These are phyloP conservation scores for Globisporangium spinosum DNA, from an alignment of 352 stramenopile species.

Conservation along the genomic window DNA sequence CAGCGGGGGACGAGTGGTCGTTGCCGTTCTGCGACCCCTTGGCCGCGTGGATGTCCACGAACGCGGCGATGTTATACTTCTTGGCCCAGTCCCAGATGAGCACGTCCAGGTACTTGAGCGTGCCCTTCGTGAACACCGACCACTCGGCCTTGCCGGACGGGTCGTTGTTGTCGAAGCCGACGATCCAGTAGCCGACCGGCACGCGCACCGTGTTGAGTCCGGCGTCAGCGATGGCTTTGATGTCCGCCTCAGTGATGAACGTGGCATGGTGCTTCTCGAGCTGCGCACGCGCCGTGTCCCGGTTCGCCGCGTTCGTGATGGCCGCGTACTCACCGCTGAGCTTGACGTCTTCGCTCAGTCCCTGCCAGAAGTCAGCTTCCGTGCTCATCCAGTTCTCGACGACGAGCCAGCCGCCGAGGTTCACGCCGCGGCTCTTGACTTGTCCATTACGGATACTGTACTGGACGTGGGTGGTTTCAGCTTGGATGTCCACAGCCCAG, in stretches of 20 bases:
- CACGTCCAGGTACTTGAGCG: constrained; percentile 46
- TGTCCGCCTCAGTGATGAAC: constrained; percentile 73
- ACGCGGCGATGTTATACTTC: constrained; percentile 49
- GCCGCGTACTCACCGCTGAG: constrained; percentile 55
- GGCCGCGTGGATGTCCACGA: constrained; percentile 56
- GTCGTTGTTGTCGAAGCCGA: constrained; percentile 58
- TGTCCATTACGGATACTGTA: constrained; percentile 52
- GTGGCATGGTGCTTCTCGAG: constrained; percentile 49
- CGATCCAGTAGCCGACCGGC: constrained; percentile 79
- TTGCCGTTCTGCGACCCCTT: constrained; percentile 77
- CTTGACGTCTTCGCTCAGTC: constrained; percentile 30
- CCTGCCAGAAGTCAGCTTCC: constrained; percentile 53
- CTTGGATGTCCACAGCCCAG: background rate
- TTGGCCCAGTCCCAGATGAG: constrained; percentile 42
- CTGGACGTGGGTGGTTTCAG: constrained; percentile 40
- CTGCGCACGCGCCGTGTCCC: constrained; percentile 30
- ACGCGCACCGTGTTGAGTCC: constrained; percentile 81
- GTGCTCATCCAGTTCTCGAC: constrained; percentile 78
- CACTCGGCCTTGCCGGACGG: constrained; percentile 36
- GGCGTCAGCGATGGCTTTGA: constrained; percentile 47
- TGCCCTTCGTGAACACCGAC: constrained; percentile 39
- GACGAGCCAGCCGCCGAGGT: constrained; percentile 79
- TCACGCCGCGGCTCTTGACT: constrained; percentile 53
- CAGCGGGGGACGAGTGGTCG: constrained; percentile 59
- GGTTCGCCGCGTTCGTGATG: constrained; percentile 39